Conservation (phyloP, 768 basidiomycete genomes). For the Harrya chromipes region DNA sequence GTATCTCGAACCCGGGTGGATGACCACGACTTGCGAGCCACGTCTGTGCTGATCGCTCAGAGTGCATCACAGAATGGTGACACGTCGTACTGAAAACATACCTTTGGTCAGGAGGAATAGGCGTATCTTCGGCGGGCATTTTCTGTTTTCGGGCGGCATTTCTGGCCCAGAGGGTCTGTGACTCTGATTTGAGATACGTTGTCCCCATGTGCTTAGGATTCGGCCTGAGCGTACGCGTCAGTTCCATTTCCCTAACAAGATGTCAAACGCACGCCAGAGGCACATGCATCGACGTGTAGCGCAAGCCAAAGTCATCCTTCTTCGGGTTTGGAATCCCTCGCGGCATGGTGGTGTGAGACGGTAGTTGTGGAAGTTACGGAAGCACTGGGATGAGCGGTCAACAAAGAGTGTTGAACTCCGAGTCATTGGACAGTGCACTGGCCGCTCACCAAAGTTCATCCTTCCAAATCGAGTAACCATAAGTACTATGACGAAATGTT, state of each 20-base stretch:
- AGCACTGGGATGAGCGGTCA: neutral
- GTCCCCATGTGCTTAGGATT: slow-evolving; percentile 81
- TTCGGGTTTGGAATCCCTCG: slow-evolving; percentile 79
- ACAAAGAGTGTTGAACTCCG: neutral
- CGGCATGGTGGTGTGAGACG: slow-evolving; percentile 50
- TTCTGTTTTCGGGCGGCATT: slow-evolving; percentile 58
- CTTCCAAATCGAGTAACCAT: slow-evolving; percentile 15
- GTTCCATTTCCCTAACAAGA: slow-evolving; percentile 3
- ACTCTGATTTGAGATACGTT: slow-evolving; percentile 74
- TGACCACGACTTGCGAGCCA: slow-evolving; percentile 74
- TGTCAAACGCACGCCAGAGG: slow-evolving; percentile 58
- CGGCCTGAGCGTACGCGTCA: slow-evolving; percentile 41
- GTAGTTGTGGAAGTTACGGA: neutral
- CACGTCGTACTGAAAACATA: slow-evolving; percentile 18
- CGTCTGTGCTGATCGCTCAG: slow-evolving; percentile 47
- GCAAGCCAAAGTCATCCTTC: slow-evolving; percentile 78
- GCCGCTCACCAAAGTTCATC: neutral
- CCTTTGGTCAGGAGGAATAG: slow-evolving; percentile 46
- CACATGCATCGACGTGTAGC: slow-evolving; percentile 78
- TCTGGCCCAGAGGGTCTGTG: slow-evolving; percentile 70
- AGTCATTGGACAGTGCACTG: too few species aligned
- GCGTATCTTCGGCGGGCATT: slow-evolving; percentile 38
- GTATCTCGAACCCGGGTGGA: slow-evolving; percentile 75
- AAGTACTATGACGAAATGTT: neutral
- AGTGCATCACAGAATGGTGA: slow-evolving; percentile 21